Base-by-base conservation (phyloP, 208 protist genomes). In the Porcisia deanei region DNA sequence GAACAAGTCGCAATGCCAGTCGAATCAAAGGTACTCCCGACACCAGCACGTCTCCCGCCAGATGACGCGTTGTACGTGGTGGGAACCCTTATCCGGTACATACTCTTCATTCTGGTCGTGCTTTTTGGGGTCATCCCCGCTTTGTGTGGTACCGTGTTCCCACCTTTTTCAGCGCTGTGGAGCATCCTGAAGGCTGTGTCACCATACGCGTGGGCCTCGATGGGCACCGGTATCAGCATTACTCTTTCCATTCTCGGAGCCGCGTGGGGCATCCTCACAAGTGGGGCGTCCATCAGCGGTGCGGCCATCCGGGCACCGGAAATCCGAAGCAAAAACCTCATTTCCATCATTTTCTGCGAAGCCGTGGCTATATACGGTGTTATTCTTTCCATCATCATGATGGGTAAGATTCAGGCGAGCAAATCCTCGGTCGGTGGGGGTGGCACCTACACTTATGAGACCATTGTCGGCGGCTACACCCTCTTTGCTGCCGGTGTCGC, bases 331-430 rank as follows among this genome's bases (percentile, higher is more conserved):
- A 98, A 98, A 80, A 98, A 98, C 74, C 84, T 98, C 9, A 98
- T 97, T 66, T 98, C 92, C 41, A 98, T 99, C 80, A 99, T 99
- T 85, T 99, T 99, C 86, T 99, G 99, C 88, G 99, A 99, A 86
- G 99, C 99, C 54, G 98, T 99, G 0, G 98, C 98, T 59, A 99
- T 99, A 75, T 99, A 99, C 88, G 99, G 99, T 63, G 98, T 99
- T 75, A 99, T 99, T 83, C 92, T 99, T 39, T 96, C 98, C 52
- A 99, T 99, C 88, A 99, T 99, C 59, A 96, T 99, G 90, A 94
- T 95, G 85, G 96, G 94, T 39, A 98, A 98, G 80, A 86, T 98
- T 60, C 88, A 93, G 68, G 83, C 88, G 25, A 90, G 84, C 64
- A 85, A 22, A n/a, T 73, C 71, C 45, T 84, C 80, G 45, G 75